Evolutionary conservation across 2,329 filamentous ascomycete genomes (phyloP), one percentile per base, ranked within the genome.

Genomic region (Pyrenophora seminiperda): DNA sequence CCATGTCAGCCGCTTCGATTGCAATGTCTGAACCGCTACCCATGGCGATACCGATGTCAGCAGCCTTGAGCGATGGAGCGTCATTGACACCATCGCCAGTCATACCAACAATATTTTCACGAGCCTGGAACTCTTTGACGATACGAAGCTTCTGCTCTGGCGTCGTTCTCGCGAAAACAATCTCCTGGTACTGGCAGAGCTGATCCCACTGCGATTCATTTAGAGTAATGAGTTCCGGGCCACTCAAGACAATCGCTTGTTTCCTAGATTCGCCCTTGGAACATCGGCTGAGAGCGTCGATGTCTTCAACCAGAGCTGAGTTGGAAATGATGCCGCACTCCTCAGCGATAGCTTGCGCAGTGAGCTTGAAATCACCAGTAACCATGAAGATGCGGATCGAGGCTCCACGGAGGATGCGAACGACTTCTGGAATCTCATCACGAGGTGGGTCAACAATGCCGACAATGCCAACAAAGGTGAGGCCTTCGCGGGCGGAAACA

Each of bases 351-450:
- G 88, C 86, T 54, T 84, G 79, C 0, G 89, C 88, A 0, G 89
- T 92, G 13, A 91, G 79, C 19, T 86, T 85, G 66, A 89, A 91
- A 64, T 92, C 89, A 7, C 89, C 88, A 1, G 89, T 92, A 0
- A 91, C 88, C 88, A 92, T 92, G 70, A 89, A 87, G 22, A 91
- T 84, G n/a, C 85, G 79, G 45, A 92, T 87, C 1, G 87, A 86
- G 3, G 89, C 89, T 1, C 82, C 78, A 10, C 87, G 81, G 13
- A 91, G 77, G 0, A 81, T 88, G n/a, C 76, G 74, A 20, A 85
- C 75, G 1, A 85, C 83, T 10, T 77, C 76, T 0, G 82, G 80
- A 24, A 85, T 85, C 59, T 86, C 83, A 20, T 81, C 77, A 41
- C 83, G 76, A 11, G 82, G 81, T 17, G 83, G 83, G 60, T 86